phyloP scores from a whole-genome alignment of 1,139 yeast species.

The Kurtzmaniella quercitrusa region DNA sequence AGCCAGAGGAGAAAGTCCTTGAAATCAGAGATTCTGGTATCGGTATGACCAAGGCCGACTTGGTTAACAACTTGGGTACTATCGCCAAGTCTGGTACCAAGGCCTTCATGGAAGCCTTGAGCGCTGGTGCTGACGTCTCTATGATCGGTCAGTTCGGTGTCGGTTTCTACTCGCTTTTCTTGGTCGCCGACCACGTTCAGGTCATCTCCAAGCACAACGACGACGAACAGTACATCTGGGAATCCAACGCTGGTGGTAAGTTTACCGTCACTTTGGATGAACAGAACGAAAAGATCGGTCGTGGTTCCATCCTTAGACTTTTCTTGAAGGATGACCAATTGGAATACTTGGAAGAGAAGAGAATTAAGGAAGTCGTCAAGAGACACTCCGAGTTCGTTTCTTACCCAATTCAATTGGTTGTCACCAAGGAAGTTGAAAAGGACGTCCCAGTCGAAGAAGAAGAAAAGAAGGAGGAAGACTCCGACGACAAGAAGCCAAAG shows the following conservation, averaged over 20 bases:
- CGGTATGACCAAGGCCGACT: constrained; percentile 99
- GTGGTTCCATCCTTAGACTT: constrained; percentile 95
- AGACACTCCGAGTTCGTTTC: constrained; percentile 99
- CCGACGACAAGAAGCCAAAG: constrained; percentile 52
- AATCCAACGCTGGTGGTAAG: constrained; percentile 99
- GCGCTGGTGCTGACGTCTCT: constrained; percentile 99
- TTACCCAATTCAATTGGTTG: constrained; percentile 98
- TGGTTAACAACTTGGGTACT: constrained; percentile 99
- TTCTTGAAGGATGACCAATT: constrained; percentile 98
- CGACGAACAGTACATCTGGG: constrained; percentile 99
- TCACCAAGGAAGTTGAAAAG: constrained; percentile 97
- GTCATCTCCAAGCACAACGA: constrained; percentile 98
- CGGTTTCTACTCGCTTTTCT: constrained; percentile 99
- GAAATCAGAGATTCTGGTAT: constrained; percentile 99
- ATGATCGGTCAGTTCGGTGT: constrained; percentile 99
- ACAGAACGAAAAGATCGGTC: constrained; percentile 76
- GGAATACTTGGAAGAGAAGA: constrained; percentile 98
- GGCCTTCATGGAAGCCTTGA: constrained; percentile 98
- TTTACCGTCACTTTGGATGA: constrained; percentile 94
- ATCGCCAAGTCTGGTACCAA: constrained; percentile 99
- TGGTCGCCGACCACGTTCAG: constrained; percentile 98
- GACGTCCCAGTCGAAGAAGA: constrained; percentile 77
- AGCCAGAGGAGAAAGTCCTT: constrained; percentile 87
- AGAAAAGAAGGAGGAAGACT: constrained; percentile 50
- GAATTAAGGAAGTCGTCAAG: constrained; percentile 98